phyloP scores from a whole-genome alignment of 78 protist genomes.

The Parvularia atlantis region DNA sequence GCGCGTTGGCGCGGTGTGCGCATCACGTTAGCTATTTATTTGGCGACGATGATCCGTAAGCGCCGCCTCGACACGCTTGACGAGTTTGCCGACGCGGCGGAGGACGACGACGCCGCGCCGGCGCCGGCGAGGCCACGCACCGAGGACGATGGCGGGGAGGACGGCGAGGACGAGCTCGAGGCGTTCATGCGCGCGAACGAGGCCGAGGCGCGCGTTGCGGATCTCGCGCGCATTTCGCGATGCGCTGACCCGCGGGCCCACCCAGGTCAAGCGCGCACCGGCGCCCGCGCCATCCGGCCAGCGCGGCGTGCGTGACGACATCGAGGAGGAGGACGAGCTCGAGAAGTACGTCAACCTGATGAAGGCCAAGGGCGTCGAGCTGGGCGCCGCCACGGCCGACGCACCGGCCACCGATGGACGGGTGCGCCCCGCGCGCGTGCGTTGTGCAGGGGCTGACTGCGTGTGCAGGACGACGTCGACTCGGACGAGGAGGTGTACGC shows the following conservation, averaged over 20 bases:
- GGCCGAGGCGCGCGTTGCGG: neutral
- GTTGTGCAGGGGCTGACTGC: no score
- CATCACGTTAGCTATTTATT: no score
- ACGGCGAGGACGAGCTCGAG: neutral
- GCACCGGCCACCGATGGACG: neutral
- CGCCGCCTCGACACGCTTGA: no score
- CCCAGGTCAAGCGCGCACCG: slow-evolving; percentile 2
- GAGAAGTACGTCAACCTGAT: slow-evolving; percentile 1
- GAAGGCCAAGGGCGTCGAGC: neutral
- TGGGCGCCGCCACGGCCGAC: neutral
- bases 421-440: neutral
- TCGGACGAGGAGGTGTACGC: slow-evolving; percentile 1
- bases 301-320: no score
- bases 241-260: neutral
- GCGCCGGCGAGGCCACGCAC: no score
- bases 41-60: no score
- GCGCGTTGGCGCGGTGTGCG: no score
- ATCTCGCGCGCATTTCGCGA: neutral
- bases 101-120: no score
- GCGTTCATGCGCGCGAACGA: neutral
- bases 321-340: slow-evolving; percentile 22
- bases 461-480: no score
- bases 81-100: no score
- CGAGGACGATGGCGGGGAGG: slow-evolving; percentile 3
- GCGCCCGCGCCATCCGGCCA: no score